These are phyloP conservation scores for Suillus subalutaceus DNA, from an alignment of 768 basidiomycete species.

Conservation along the genomic window DNA sequence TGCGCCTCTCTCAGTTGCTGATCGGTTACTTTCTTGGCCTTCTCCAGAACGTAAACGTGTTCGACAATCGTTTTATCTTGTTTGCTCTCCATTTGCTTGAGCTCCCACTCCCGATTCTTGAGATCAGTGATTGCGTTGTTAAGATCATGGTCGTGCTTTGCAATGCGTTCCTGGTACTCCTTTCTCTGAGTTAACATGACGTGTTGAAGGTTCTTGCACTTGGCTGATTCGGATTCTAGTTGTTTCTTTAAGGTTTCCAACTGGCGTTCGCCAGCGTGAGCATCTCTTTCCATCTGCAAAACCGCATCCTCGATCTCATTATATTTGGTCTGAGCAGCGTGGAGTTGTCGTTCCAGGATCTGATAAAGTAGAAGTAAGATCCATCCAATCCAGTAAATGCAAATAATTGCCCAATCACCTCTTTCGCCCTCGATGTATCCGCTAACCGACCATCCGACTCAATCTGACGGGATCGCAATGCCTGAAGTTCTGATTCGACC, in stretches of 20 bases:
- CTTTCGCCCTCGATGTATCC: conserved; percentile 66
- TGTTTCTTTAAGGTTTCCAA: conserved; percentile 71
- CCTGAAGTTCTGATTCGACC: conserved; percentile 73
- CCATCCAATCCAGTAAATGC: not conserved
- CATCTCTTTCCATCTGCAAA: conserved; percentile 82
- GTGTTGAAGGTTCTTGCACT: conserved; percentile 78
- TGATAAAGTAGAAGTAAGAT: conserved; percentile 30
- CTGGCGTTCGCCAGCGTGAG: conserved; percentile 72
- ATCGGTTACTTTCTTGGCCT: conserved; percentile 94
- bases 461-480: conserved; percentile 67
- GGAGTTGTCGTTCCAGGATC: conserved; percentile 80
- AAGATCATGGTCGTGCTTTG: conserved; percentile 77
- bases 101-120: conserved; percentile 81
- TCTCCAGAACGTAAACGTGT: conserved; percentile 94
- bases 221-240: conserved; percentile 71
- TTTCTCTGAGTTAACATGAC: conserved; percentile 59
- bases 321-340: conserved; percentile 70
- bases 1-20: conserved; percentile 85
- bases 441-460: conserved; percentile 67
- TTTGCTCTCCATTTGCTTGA: conserved; percentile 80
- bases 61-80: conserved; percentile 99
- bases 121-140: conserved; percentile 81
- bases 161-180: conserved; percentile 74
- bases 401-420: conserved; percentile 49
- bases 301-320: conserved; percentile 88